Evolutionary conservation across 192 early-diverging fungal species (phyloP).

Genomic region (Lobulomyces angularis): DNA sequence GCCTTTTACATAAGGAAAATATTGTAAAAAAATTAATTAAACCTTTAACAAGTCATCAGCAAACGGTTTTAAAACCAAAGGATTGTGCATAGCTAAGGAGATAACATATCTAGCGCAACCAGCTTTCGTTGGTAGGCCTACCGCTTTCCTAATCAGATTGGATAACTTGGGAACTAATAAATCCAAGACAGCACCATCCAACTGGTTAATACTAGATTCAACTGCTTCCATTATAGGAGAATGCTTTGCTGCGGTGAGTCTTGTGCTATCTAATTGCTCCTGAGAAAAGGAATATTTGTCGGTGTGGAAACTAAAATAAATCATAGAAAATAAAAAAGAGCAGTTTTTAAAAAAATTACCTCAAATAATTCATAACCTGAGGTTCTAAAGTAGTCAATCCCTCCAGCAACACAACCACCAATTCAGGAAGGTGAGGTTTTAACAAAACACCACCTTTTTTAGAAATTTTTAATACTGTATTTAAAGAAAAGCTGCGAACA

Average conservation of each 20-base stretch:
- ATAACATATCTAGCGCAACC: slow-evolving; percentile 79
- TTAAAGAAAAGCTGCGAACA: slow-evolving; percentile 69
- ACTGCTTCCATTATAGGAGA: slow-evolving; percentile 95
- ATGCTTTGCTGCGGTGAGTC: slow-evolving; percentile 65
- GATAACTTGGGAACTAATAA: slow-evolving; percentile 56
- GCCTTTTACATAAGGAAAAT: no score
- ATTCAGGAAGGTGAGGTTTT: slow-evolving; percentile 54
- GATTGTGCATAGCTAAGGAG: slow-evolving; percentile 57
- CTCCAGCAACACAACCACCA: slow-evolving; percentile 72
- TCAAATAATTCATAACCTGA: slow-evolving; percentile 40
- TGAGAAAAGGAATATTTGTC: slow-evolving; percentile 74
- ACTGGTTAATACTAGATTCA: slow-evolving; percentile 61
- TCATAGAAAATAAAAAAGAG: not conserved
- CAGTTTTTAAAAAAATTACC: not conserved
- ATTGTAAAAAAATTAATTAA: no score
- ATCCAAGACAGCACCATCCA: slow-evolving; percentile 57
- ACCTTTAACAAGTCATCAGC: slow-evolving; percentile 58
- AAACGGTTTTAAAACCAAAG: slow-evolving; percentile 49
- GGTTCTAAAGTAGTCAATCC: slow-evolving; percentile 66
- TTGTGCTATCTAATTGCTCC: slow-evolving; percentile 71
- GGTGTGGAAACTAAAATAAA: slow-evolving; percentile 80
- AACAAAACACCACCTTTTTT: slow-evolving; percentile 63
- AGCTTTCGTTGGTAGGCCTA: slow-evolving; percentile 83
- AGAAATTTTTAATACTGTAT: slow-evolving; percentile 70
- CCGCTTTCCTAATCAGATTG: slow-evolving; percentile 62